phyloP scores from a whole-genome alignment of 352 stramenopile species.

The Phytopythium litorale region DNA sequence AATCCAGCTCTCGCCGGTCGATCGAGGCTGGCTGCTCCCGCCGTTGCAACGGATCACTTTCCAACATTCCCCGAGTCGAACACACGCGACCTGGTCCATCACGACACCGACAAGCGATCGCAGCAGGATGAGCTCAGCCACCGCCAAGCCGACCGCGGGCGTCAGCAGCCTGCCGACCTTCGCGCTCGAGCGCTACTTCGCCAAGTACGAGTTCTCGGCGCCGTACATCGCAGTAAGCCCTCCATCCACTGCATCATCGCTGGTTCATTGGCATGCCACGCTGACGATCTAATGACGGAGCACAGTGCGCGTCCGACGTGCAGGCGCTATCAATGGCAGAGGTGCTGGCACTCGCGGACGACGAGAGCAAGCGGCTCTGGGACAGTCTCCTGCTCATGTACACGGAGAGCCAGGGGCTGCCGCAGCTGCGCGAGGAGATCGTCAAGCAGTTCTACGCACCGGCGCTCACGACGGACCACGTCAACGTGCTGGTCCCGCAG shows the following conservation, averaged over 20 bases:
- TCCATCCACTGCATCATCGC: not conserved
- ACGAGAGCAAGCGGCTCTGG: conserved; percentile 40
- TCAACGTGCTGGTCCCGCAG: conserved; percentile 42
- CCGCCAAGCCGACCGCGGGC: not conserved
- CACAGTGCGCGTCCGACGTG: conserved; percentile 36
- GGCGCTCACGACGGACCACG: conserved; percentile 13
- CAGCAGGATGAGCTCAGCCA: not conserved
- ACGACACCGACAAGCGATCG: not conserved
- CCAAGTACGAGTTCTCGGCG: conserved; percentile 48
- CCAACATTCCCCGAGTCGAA: not conserved
- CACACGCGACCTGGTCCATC: not conserved
- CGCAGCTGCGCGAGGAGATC: conserved; percentile 38
- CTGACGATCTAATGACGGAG: conserved; percentile 1
- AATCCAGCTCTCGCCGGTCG: not conserved
- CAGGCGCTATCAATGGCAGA: conserved; percentile 33
- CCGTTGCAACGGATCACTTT: not conserved
- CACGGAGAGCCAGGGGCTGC: conserved; percentile 36
- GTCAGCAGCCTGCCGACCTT: conserved; percentile 20
- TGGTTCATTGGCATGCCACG: not conserved
- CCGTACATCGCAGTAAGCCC: conserved; percentile 22
- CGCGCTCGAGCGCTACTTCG: conserved; percentile 45
- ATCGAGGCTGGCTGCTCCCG: not conserved
- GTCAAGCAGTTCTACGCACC: conserved; percentile 22
- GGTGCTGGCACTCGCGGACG: conserved; percentile 32
- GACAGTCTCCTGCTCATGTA: conserved; percentile 34